phyloP scores from a whole-genome alignment of 352 stramenopile genomes.

The Globisporangium heterothallicum region DNA sequence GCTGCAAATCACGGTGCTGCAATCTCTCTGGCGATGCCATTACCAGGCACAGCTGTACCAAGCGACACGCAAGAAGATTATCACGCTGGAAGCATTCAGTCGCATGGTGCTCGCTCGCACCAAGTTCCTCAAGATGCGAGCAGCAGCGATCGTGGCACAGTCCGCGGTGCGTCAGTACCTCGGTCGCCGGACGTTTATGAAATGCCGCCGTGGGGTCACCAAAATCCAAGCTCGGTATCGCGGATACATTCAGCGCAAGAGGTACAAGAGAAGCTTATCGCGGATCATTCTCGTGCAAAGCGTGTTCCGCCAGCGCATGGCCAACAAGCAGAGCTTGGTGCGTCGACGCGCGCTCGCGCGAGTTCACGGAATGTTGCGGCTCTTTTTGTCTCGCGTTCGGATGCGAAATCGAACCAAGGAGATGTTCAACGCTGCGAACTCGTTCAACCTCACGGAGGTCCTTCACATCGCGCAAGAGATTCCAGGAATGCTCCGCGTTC shows the following conservation, averaged over 20 bases:
- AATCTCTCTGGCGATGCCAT: slow-evolving; percentile 76
- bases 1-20: slow-evolving; percentile 57
- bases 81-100: slow-evolving; percentile 56
- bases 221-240: slow-evolving; percentile 65
- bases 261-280: slow-evolving; percentile 37
- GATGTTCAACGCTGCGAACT: slow-evolving; percentile 72
- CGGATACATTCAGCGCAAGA: slow-evolving; percentile 51
- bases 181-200: slow-evolving; percentile 55
- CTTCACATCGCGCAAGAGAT: slow-evolving; percentile 79
- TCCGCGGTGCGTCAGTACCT: slow-evolving; percentile 64
- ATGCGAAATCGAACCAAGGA: slow-evolving; percentile 77
- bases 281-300: slow-evolving; percentile 76
- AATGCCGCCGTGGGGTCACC: slow-evolving; percentile 54
- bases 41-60: slow-evolving; percentile 50
- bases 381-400: slow-evolving; percentile 78
- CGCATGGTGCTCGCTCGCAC: slow-evolving; percentile 58
- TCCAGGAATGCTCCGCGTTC: slow-evolving; percentile 73
- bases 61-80: slow-evolving; percentile 50
- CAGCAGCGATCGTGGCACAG: slow-evolving; percentile 60
- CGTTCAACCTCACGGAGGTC: slow-evolving; percentile 74
- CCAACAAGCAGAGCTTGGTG: slow-evolving; percentile 32
- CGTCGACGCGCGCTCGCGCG: slow-evolving; percentile 65
- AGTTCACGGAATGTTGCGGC: slow-evolving; percentile 60
- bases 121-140: slow-evolving; percentile 46
- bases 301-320: slow-evolving; percentile 60